Conservation (phyloP, 2,329 filamentous ascomycete genomes). For the Neofusicoccum ribis region DNA sequence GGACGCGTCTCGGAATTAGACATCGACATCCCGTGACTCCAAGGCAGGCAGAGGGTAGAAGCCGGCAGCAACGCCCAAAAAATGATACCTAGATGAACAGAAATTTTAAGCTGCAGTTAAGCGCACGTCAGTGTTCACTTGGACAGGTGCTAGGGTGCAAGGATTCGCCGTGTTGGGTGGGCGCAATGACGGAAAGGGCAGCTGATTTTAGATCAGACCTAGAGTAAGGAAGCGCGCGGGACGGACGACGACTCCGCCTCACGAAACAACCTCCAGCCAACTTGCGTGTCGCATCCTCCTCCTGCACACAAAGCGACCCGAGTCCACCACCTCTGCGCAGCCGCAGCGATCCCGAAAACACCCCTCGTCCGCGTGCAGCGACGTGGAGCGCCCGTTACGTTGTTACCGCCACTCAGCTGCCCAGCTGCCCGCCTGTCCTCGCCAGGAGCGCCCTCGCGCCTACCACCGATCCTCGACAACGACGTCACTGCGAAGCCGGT, state of each 20-base stretch:
- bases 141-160: background rate
- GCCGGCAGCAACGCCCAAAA: background rate
- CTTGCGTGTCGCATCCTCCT: background rate
- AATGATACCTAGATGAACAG: constrained; percentile 7
- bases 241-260: constrained; percentile 21
- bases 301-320: background rate
- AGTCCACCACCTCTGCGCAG: background rate
- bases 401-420: background rate
- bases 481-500: constrained; percentile 20
- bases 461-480: constrained; percentile 13
- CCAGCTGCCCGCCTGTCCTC: background rate
- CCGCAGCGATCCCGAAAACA: background rate
- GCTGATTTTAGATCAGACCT: constrained; percentile 15
- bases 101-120: background rate
- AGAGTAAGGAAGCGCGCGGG: constrained; percentile 9
- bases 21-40: constrained; percentile 10
- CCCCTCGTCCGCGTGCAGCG: background rate
- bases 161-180: background rate
- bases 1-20: constrained; percentile 4
- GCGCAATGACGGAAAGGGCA: constrained; percentile 1
- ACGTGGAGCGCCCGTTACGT: background rate
- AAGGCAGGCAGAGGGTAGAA: background rate
- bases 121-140: background rate
- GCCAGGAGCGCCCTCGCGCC: constrained; percentile 18
- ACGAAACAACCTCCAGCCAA: background rate